Conservation (phyloP, 2,329 filamentous ascomycete genomes). For the Rhynchosporium secalis region DNA sequence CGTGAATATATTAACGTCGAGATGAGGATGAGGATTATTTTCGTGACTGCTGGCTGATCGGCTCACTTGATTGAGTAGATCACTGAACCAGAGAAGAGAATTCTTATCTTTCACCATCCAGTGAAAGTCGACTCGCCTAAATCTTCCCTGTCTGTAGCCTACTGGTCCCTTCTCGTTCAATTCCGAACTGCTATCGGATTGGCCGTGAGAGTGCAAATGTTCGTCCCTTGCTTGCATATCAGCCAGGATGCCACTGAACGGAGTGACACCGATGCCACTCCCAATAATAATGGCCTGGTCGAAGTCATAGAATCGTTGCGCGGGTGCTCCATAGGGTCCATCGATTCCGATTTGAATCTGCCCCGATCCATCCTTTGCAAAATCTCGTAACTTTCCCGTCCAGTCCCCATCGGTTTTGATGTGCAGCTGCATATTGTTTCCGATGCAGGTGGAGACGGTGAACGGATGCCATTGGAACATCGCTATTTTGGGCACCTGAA, state of each 20-base stretch:
- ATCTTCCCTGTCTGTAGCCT: conserved; percentile 26
- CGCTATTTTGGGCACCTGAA: conserved; percentile 54
- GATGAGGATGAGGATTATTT: conserved; percentile 40
- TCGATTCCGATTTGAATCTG: conserved; percentile 54
- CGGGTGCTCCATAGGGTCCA: conserved; percentile 58
- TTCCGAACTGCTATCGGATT: conserved; percentile 15
- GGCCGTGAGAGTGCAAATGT: conserved; percentile 14
- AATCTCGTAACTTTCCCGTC: conserved; percentile 49
- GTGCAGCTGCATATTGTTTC: conserved; percentile 53
- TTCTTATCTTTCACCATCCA: conserved; percentile 61
- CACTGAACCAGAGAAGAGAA: conserved; percentile 57
- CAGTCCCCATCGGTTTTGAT: conserved; percentile 61
- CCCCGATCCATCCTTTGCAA: conserved; percentile 41
- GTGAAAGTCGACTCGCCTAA: conserved; percentile 58
- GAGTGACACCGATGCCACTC: conserved; percentile 58
- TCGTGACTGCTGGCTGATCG: conserved; percentile 44
- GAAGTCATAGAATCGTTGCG: conserved; percentile 59
- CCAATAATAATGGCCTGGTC: conserved; percentile 57
- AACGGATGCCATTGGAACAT: conserved; percentile 61
- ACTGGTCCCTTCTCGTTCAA: conserved; percentile 7
- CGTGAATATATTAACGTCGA: conserved; percentile 57
- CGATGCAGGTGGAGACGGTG: conserved; percentile 56
- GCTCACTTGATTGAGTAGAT: conserved; percentile 53
- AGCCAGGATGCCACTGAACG: conserved; percentile 56
- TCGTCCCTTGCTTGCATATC: conserved; percentile 53